Base-by-base conservation (phyloP, 768 basidiomycete genomes). In the Amanita rubescens region DNA sequence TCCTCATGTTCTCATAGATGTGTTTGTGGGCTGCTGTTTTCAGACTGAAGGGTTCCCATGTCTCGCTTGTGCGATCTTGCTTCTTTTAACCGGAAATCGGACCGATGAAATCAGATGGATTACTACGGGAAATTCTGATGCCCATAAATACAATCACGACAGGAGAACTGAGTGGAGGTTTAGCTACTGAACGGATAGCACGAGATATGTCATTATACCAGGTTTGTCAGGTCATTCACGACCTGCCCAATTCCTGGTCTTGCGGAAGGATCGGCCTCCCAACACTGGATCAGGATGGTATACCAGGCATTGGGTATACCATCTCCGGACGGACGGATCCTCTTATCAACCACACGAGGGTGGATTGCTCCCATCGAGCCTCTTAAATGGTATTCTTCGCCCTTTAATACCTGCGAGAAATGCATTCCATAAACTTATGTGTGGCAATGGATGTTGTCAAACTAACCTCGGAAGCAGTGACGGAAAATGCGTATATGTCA, bases 401-500 rank as follows among this genome's bases (percentile, higher is more conserved):
- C 46, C 8, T 10, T 34, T 14, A 47, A 33, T 7, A 47, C 12
- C 46, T 47, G 17, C 8, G 15, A 12, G 11, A 7, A 12, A 8
- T n/a, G 5, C n/a, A n/a, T n/a, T n/a, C n/a, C n/a, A 32, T 30
- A 5, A 47, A n/a, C 27, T n/a, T 32, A 9, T 10, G n/a, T 12
- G n/a, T 4, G 2, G 10, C 25, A 3, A n/a, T 15, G 8, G 27
- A 9, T 47, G 24, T 25, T 4, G 7, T 8, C 5, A 6, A 50
- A 50, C 24, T 37, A 12, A 50, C 49, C 35, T 38, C 49, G 32
- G 22, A 8, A 50, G 35, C 49, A 3, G 37, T 50, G 37, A 50
- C 38, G 12, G 49, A 38, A 24, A 50, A 50, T 38, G 49, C 35
- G 8, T 50, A 50, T 19, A 50, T 19, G 37, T 50, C 49, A 15